Evolutionary conservation across 768 basidiomycete genomes (phyloP), one percentile per base, ranked within the genome.

Genomic region (Boletus vermiculosoides): DNA sequence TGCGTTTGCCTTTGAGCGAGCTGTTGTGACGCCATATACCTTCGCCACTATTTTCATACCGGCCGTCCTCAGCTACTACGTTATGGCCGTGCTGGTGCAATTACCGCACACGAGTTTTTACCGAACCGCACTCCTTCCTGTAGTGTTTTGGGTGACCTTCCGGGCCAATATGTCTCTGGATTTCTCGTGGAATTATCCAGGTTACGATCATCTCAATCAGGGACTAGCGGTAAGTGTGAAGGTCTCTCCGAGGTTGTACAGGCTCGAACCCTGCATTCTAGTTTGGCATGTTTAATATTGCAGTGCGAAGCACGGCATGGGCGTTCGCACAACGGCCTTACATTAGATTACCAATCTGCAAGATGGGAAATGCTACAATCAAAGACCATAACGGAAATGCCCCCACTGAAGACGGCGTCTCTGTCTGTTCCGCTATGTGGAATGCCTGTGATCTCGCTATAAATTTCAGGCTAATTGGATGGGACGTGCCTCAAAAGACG

Each of bases 41-140:
- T 61, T 62, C 65, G 34, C 53, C n/a, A 72, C 72, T 13, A 68
- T 74, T 48, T 57, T 83, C 33, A 25, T 78, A 16, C 81, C 80
- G 1, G 66, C 77, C 15, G 22, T 81, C 1, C 51, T 79, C 23
- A 71, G 73, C 56, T 83, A 80, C 67, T 83, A 81, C 72, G 68
- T 62, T 10, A 80, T 80, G 52, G 84, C 84, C 13, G 66, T 83
- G 33, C 75, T 87, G 48, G 80, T 84, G 7, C 72, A 82, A 40
- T 65, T 78, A 12, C 80, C 80, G 0, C 69, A 68, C 30, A 83
- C 83, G 1, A 68, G 70, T 45, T 46, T 70, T 4, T 66, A 79
- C 54, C 79, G 83, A 45, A 55, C 76, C 36, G 77, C 79, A 13
- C 59, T 85, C 34, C 73, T 85, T 28, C 82, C 83, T 2, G 56